Evolutionary conservation across 768 basidiomycete genomes (phyloP).

Genomic region (Lactifluus pinguis): DNA sequence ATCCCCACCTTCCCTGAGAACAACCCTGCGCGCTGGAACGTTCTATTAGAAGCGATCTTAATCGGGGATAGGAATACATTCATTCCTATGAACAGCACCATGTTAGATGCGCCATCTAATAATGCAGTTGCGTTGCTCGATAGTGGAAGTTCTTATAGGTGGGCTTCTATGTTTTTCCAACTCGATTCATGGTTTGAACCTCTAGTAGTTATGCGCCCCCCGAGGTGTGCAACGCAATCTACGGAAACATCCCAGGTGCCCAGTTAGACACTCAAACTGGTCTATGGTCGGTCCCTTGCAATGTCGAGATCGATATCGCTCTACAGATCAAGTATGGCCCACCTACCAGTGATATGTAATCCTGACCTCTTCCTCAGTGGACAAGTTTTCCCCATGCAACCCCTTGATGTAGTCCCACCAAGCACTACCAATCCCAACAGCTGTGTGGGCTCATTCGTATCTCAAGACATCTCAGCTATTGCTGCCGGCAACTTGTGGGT

Average conservation of each 20-base stretch:
- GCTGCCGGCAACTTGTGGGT: conserved; percentile 51
- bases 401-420: conserved; percentile 59
- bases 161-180: conserved; percentile 23
- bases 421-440: conserved; percentile 35
- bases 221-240: conserved; percentile 60
- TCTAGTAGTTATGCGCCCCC: conserved; percentile 54
- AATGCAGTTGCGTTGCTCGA: conserved; percentile 72
- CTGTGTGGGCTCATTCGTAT: conserved; percentile 73
- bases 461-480: conserved; percentile 43
- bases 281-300: conserved; percentile 70
- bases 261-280: conserved; percentile 40
- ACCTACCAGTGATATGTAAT: background rate
- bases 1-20: conserved; percentile 69
- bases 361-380: conserved; percentile 34
- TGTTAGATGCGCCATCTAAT: conserved; percentile 50
- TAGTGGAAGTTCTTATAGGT: conserved; percentile 78
- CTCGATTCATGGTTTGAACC: conserved; percentile 7
- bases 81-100: conserved; percentile 43
- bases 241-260: conserved; percentile 57
- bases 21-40: conserved; percentile 62
- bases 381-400: conserved; percentile 70
- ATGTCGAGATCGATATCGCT: conserved; percentile 66
- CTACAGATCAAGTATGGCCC: conserved; percentile 61
- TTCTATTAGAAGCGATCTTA: conserved; percentile 66
- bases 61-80: conserved; percentile 38